Evolutionary conservation across 2,329 filamentous ascomycete genomes (phyloP), one percentile per base, ranked within the genome.

Genomic region (Neonectria sp.): DNA sequence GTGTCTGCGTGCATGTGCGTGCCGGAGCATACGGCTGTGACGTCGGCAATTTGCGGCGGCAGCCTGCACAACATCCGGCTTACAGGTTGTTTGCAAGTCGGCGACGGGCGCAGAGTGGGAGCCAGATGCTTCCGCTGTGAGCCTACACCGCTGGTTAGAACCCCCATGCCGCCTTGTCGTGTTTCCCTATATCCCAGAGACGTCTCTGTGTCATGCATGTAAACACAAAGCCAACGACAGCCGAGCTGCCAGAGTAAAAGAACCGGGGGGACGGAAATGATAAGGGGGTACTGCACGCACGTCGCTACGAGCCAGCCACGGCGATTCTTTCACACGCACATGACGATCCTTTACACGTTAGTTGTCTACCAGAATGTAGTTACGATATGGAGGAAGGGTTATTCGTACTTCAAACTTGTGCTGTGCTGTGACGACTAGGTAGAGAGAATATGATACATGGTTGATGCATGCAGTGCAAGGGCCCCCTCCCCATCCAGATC

Each of bases 61-160:
- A 13, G 21, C 40, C 27, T 63, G 60, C 52, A 55, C 48, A 35
- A 15, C 52, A 57, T 63, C 27, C 29, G 35, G 31, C 51, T 53
- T 21, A 33, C 31, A 35, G 13, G 40, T 45, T 21, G n/a, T 24
- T 24, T 45, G n/a, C 17, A 24, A 24, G n/a, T 24, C 11, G 40
- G n/a, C 11, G 21, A n/a, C 21, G 31, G n/a, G n/a, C 5, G 12
- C n/a, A 13, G 13, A 24, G n/a, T 24, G 51, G 25, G 21, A 24
- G n/a, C 43, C 60, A 51, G 46, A 17, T 29, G 21, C n/a, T 15
- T 61, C 21, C 12, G 27, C 27, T 49, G 7, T 48, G 35, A 46
- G 43, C 37, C 52, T 45, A 63, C 60, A 63, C 52, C 60, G 52
- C 60, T 48, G 21, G 33, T 63, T 51, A 55, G 24, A 37, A 24